These are phyloP conservation scores for Populus hybrid DNA, from an alignment of 441 rosid species.

Conservation along the genomic window DNA sequence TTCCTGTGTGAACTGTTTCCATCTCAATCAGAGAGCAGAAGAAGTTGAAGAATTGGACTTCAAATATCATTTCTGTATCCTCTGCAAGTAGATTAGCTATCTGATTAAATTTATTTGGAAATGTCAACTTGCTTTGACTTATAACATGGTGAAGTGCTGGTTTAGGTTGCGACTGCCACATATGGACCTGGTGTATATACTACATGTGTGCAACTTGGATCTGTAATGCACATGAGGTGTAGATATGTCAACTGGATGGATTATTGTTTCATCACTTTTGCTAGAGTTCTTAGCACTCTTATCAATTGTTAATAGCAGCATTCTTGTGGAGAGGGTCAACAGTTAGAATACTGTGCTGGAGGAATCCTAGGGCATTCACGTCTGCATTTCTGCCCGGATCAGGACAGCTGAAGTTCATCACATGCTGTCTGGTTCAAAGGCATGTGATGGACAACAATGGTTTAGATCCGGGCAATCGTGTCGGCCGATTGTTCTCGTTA, in stretches of 20 bases:
- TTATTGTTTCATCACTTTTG: background rate
- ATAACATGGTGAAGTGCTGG: background rate
- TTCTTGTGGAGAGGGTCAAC: background rate
- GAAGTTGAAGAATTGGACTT: background rate
- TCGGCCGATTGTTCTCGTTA: background rate
- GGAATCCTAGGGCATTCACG: background rate
- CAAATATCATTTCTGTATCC: background rate
- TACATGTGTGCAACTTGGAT: background rate
- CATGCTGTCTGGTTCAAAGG: background rate
- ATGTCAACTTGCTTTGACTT: background rate
- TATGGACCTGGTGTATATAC: background rate
- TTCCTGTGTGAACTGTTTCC: background rate
- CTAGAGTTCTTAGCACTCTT: background rate
- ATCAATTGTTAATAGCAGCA: background rate
- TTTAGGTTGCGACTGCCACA: background rate
- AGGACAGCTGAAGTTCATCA: background rate
- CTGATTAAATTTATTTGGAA: background rate
- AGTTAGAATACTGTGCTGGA: background rate
- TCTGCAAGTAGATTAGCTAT: background rate
- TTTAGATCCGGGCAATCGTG: background rate
- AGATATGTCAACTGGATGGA: background rate
- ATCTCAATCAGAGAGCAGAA: background rate
- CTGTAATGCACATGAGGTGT: background rate
- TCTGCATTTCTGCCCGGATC: too few relatives aligned
- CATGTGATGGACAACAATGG: background rate